Evolutionary conservation across 495 filamentous ascomycete genomes (phyloP).

Genomic region (Aspergillus campestris): DNA sequence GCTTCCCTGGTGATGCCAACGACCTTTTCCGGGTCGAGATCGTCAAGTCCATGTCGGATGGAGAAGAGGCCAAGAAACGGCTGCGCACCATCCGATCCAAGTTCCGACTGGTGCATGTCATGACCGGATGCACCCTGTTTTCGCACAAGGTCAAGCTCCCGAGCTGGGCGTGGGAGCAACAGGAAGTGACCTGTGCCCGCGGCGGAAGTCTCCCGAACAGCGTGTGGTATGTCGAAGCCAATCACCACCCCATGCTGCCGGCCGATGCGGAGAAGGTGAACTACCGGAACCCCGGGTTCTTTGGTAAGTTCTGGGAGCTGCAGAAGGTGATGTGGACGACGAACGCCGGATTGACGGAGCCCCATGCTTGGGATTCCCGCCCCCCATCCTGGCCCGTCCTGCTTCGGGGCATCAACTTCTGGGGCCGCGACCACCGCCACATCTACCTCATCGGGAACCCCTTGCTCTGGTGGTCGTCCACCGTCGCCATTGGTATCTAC

Average conservation of each 20-base stretch:
- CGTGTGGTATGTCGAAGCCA: constrained; percentile 91
- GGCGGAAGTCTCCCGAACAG: constrained; percentile 91
- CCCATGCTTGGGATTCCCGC: constrained; percentile 95
- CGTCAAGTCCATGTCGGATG: constrained; percentile 79
- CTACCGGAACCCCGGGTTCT: constrained; percentile 88
- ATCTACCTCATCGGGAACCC: constrained; percentile 97
- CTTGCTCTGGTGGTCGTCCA: constrained; percentile 88
- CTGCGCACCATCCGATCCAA: constrained; percentile 93
- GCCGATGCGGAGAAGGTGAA: constrained; percentile 82
- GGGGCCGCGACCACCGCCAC: constrained; percentile 89
- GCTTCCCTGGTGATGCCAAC: constrained; percentile 94
- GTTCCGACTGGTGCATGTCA: constrained; percentile 87
- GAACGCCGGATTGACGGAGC: constrained; percentile 92
- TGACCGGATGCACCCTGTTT: constrained; percentile 95
- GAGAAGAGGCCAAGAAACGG: constrained; percentile 69
- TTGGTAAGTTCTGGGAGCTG: constrained; percentile 99
- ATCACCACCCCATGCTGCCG: constrained; percentile 69
- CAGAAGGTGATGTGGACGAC: constrained; percentile 99
- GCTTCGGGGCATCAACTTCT: constrained; percentile 96
- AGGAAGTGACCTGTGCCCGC: constrained; percentile 95
- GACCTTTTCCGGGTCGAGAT: constrained; percentile 94
- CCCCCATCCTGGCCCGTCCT: constrained; percentile 91
- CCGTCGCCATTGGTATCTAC: constrained; percentile 70
- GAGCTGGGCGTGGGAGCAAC: constrained; percentile 93
- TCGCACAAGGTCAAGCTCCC: constrained; percentile 98